Percentiles rank a stretch among this genome's conserved stretches.
Evolutionary conservation across 2,329 filamentous ascomycete genomes (phyloP).

Genomic region (Penicillium polonicum): DNA sequence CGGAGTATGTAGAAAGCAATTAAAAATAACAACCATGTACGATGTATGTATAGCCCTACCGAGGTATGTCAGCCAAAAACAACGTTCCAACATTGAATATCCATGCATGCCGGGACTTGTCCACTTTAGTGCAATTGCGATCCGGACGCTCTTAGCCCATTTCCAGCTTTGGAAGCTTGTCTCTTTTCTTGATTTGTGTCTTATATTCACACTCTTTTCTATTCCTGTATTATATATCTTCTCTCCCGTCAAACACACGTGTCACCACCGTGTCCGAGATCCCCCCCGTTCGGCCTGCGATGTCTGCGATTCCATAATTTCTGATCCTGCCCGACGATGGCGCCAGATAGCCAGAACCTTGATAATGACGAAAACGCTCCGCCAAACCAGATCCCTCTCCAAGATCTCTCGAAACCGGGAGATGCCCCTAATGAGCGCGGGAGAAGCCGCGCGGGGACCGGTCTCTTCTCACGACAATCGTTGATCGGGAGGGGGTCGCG

Average conservation of each 20-base stretch:
- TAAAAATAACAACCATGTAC: background rate
- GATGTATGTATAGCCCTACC: background rate
- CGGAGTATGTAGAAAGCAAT: background rate
- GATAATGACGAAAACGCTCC: conserved; percentile 29
- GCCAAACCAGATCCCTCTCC: conserved; percentile 63
- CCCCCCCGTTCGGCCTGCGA: conserved; percentile 31
- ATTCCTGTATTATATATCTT: background rate
- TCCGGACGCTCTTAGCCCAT: conserved; percentile 13
- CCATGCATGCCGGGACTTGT: conserved; percentile 6
- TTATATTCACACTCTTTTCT: background rate
- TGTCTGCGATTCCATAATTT: conserved; percentile 41
- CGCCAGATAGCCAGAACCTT: conserved; percentile 38
- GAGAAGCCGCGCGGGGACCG: conserved; percentile 40
- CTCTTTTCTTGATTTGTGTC: background rate
- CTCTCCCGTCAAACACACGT: background rate
- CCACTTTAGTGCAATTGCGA: conserved; percentile 19
- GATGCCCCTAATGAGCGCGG: conserved; percentile 33
- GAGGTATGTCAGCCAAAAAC: background rate
- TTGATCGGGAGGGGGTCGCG: conserved; percentile 41
- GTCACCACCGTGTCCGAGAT: conserved; percentile 5
- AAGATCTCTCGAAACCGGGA: conserved; percentile 54
- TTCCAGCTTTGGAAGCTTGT: background rate
- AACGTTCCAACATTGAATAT: background rate
- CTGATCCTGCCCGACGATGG: conserved; percentile 40
- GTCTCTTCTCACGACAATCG: conserved; percentile 45